phyloP scores from a whole-genome alignment of 1,139 yeast genomes.

The Saccharomyces hybrid region DNA sequence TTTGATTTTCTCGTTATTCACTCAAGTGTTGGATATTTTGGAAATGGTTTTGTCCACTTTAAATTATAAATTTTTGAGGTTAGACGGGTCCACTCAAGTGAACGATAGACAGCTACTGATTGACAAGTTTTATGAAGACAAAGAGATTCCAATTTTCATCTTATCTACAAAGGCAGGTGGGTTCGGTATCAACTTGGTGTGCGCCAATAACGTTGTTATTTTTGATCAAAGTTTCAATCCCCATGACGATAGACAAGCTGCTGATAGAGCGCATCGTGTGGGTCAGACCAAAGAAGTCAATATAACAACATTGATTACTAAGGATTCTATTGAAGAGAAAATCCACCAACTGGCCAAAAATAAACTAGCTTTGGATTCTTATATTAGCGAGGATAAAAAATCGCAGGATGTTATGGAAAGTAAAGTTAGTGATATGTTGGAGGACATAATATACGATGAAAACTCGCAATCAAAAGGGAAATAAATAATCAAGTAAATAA shows the following conservation, averaged over 20 bases:
- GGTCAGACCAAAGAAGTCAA: slow-evolving; percentile 88
- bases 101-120: slow-evolving; percentile 89
- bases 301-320: slow-evolving; percentile 69
- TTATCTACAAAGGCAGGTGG: slow-evolving; percentile 97
- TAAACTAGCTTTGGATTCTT: slow-evolving; percentile 71
- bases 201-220: slow-evolving; percentile 87
- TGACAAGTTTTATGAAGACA: slow-evolving; percentile 80
- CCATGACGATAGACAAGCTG: slow-evolving; percentile 97
- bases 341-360: slow-evolving; percentile 82
- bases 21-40: slow-evolving; percentile 82
- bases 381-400: slow-evolving; percentile 28
- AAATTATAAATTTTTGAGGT: slow-evolving; percentile 66
- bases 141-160: slow-evolving; percentile 74
- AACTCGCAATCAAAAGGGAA: slow-evolving; percentile 4
- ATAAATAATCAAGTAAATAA: neutral
- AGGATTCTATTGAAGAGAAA: slow-evolving; percentile 79
- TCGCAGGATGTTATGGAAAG: slow-evolving; percentile 24
- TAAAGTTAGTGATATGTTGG: slow-evolving; percentile 27
- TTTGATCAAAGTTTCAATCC: slow-evolving; percentile 95
- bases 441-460: slow-evolving; percentile 28
- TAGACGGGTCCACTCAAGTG: slow-evolving; percentile 92
- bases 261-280: slow-evolving; percentile 95
- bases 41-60: slow-evolving; percentile 65
- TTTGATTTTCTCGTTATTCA: slow-evolving; percentile 80
- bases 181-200: slow-evolving; percentile 91